A percentile compares a stretch with the other conserved stretches of the same genome.
phyloP scores from a whole-genome alignment of 306 rosid genomes.

The Cyclanthera cordifolia region DNA sequence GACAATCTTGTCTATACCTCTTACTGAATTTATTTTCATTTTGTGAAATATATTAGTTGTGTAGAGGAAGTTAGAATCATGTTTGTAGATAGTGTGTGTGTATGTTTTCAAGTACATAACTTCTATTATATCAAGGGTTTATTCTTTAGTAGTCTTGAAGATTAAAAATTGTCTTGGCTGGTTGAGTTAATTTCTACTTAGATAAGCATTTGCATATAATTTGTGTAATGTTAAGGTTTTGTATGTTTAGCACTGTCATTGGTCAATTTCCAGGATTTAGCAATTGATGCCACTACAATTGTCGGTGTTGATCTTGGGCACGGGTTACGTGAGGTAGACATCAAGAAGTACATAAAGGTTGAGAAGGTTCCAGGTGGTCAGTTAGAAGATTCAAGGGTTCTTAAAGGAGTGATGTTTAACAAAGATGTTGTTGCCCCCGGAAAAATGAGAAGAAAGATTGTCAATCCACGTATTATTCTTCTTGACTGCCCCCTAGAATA shows the following conservation, averaged over 20 bases:
- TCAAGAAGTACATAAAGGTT: constrained; percentile 84
- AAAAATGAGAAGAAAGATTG: constrained; percentile 89
- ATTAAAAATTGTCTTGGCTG: neutral
- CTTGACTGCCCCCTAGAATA: constrained; percentile 85
- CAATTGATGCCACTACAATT: constrained; percentile 80
- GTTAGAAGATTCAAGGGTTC: constrained; percentile 76
- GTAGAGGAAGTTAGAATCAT: neutral
- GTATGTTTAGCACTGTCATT: constrained; percentile 5
- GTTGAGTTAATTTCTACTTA: neutral
- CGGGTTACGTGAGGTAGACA: constrained; percentile 84
- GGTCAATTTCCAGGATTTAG: constrained; percentile 53
- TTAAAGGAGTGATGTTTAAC: constrained; percentile 84
- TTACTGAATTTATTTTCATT: neutral
- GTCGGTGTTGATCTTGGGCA: constrained; percentile 86
- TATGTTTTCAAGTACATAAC: neutral
- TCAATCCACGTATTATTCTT: constrained; percentile 79
- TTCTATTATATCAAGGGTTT: neutral
- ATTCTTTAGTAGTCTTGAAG: neutral
- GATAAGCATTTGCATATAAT: constrained; percentile 1
- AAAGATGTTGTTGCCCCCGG: constrained; percentile 91
- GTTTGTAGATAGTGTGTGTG: neutral
- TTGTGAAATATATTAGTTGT: neutral
- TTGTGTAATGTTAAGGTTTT: neutral
- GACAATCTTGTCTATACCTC: neutral
- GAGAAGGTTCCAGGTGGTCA: constrained; percentile 92